A percentile compares a stretch with the other conserved stretches of the same genome.
These are phyloP conservation scores for Marasmius oreades DNA, from an alignment of 1,284 basidiomycete genomes.

Conservation along the genomic window DNA sequence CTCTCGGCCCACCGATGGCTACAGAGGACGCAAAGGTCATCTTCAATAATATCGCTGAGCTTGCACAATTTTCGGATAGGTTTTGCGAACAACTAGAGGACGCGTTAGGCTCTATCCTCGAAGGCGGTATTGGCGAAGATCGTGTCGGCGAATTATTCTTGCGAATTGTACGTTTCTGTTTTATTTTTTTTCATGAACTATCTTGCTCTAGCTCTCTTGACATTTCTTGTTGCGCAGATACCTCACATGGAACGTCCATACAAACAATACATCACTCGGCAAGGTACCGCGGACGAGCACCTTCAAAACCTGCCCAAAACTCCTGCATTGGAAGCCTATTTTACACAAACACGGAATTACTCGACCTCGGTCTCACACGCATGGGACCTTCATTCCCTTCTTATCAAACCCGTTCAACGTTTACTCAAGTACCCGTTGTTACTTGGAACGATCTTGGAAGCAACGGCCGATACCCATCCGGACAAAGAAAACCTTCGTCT, in stretches of 20 bases:
- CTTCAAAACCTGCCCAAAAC: constrained; percentile 56
- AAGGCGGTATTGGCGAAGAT: constrained; percentile 61
- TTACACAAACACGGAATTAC: constrained; percentile 63
- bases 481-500: constrained; percentile 67
- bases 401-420: constrained; percentile 92
- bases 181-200: constrained; percentile 2
- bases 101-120: constrained; percentile 50
- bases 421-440: constrained; percentile 90
- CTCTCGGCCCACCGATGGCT: constrained; percentile 60
- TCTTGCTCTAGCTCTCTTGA: constrained; percentile 8
- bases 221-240: constrained; percentile 43
- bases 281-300: constrained; percentile 73
- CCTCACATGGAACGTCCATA: constrained; percentile 78
- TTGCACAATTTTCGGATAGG: constrained; percentile 68
- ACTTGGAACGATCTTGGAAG: constrained; percentile 74
- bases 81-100: constrained; percentile 59
- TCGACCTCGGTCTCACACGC: constrained; percentile 80
- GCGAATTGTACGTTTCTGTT: constrained; percentile 47
- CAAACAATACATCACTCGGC: constrained; percentile 84
- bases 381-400: constrained; percentile 90
- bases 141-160: constrained; percentile 78
- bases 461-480: constrained; percentile 73
- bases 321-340: constrained; percentile 60
- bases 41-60: constrained; percentile 76
- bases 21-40: constrained; percentile 69